Evolutionary conservation across 768 basidiomycete species (phyloP).

Genomic region (Lactarius vividus): DNA sequence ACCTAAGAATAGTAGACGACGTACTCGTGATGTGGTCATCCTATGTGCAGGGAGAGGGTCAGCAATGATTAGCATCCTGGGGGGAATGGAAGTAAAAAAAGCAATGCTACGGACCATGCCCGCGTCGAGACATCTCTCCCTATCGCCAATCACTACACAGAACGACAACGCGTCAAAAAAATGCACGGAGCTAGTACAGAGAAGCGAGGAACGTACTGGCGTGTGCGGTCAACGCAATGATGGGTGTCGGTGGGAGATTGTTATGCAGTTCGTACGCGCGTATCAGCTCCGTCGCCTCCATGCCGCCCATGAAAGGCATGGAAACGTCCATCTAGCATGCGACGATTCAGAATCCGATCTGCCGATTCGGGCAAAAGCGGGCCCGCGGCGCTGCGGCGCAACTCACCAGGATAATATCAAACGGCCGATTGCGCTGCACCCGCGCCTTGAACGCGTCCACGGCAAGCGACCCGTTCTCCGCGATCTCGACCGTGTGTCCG

Average conservation of each 20-base stretch:
- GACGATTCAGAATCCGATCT: not conserved
- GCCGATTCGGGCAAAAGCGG: not conserved
- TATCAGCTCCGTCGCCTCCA: conserved; percentile 95
- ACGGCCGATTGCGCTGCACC: conserved; percentile 66
- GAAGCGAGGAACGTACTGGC: conserved; percentile 63
- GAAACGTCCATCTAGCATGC: conserved; percentile 87
- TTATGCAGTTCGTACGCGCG: conserved; percentile 78
- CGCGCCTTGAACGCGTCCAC: conserved; percentile 88
- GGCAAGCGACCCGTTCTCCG: conserved; percentile 93
- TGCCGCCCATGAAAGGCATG: conserved; percentile 98
- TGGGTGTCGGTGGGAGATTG: conserved; percentile 72
- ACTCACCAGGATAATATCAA: conserved; percentile 88
- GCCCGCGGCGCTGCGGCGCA: not conserved
- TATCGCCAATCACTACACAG: conserved; percentile 78
- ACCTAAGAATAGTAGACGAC: conserved; percentile 31
- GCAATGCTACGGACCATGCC: conserved; percentile 46
- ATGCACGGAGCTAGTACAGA: not conserved
- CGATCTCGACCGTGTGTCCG: conserved; percentile 93
- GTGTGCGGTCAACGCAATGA: conserved; percentile 96
- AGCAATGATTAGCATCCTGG: not conserved
- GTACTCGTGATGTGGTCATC: conserved; percentile 81
- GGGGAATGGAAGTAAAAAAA: not conserved
- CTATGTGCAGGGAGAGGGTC: conserved; percentile 24
- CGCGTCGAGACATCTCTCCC: conserved; percentile 72
- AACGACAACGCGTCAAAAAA: conserved; percentile 22